phyloP scores from a whole-genome alignment of 306 rosid species.

The Castanospermum australe region DNA sequence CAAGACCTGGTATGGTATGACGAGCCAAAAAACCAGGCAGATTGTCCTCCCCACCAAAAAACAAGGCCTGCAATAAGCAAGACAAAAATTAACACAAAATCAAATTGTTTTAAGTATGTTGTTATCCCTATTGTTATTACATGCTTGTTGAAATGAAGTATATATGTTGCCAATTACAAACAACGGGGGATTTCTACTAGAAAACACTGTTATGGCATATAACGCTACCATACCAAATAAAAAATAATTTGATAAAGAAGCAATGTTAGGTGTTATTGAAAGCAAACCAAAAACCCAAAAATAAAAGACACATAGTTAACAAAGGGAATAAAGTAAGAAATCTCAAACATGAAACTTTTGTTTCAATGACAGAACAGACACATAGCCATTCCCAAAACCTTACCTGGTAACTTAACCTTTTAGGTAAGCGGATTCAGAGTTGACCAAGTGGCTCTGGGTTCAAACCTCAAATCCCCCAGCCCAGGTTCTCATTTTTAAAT shows the following conservation, averaged over 20 bases:
- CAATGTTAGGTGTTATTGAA: neutral
- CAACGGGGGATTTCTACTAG: neutral
- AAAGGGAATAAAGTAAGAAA: neutral
- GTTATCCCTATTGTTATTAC: neutral
- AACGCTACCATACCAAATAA: neutral
- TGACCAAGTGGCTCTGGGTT: neutral
- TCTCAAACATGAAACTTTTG: neutral
- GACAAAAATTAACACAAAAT: neutral
- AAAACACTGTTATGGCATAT: neutral
- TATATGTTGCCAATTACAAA: neutral
- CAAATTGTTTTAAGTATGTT: neutral
- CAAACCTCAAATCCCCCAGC: neutral
- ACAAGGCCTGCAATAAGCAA: constrained; percentile 54
- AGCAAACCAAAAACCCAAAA: neutral
- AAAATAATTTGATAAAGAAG: neutral
- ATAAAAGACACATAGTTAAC: neutral
- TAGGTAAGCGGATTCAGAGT: neutral
- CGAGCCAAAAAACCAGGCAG: constrained; percentile 61
- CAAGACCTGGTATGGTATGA: constrained; percentile 60
- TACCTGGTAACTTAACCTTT: neutral
- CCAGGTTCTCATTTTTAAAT: neutral
- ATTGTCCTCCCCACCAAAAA: constrained; percentile 59
- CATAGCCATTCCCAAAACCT: neutral
- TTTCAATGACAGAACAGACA: neutral
- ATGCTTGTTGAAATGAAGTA: neutral